These are phyloP conservation scores for Pseudogymnoascus sp. DNA, from an alignment of 2,329 filamentous ascomycete genomes.

Conservation along the genomic window DNA sequence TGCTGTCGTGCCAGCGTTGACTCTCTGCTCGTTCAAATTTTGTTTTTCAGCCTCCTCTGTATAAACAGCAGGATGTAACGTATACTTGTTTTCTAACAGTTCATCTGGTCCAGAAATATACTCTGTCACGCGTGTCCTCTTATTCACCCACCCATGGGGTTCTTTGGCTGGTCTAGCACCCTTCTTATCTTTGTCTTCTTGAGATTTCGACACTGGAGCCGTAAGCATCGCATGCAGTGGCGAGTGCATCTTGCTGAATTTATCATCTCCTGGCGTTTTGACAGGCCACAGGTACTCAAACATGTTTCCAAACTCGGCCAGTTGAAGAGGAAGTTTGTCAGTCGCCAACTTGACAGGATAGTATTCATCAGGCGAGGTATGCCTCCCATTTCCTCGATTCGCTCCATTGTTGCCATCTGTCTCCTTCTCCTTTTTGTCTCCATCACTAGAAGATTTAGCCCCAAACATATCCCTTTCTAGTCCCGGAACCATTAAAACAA, in stretches of 20 bases:
- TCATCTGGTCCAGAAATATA: slow-evolving; percentile 68
- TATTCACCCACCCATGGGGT: slow-evolving; percentile 60
- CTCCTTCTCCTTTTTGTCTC: slow-evolving; percentile 9
- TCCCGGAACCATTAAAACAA: slow-evolving; percentile 85
- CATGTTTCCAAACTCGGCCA: slow-evolving; percentile 67
- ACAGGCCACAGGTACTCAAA: slow-evolving; percentile 88
- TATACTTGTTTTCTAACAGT: slow-evolving; percentile 74
- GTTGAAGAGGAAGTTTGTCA: slow-evolving; percentile 42
- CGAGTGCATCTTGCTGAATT: slow-evolving; percentile 72
- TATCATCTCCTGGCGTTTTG: slow-evolving; percentile 77
- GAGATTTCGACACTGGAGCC: slow-evolving; percentile 59
- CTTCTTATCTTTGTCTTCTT: slow-evolving; percentile 56
- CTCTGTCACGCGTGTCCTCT: slow-evolving; percentile 72
- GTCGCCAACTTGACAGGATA: slow-evolving; percentile 46
- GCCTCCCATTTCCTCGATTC: slow-evolving; percentile 15
- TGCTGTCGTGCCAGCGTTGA: slow-evolving; percentile 38
- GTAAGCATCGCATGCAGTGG: slow-evolving; percentile 79
- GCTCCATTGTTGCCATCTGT: slow-evolving; percentile 4
- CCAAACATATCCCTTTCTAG: slow-evolving; percentile 87
- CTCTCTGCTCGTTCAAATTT: slow-evolving; percentile 44
- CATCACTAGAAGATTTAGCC: slow-evolving; percentile 27
- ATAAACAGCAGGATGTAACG: slow-evolving; percentile 72
- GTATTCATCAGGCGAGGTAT: slow-evolving; percentile 50
- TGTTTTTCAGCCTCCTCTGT: slow-evolving; percentile 45
- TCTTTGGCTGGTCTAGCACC: slow-evolving; percentile 54